phyloP scores from a whole-genome alignment of 352 stramenopile species.

The Globisporangium rhizosaccharum region DNA sequence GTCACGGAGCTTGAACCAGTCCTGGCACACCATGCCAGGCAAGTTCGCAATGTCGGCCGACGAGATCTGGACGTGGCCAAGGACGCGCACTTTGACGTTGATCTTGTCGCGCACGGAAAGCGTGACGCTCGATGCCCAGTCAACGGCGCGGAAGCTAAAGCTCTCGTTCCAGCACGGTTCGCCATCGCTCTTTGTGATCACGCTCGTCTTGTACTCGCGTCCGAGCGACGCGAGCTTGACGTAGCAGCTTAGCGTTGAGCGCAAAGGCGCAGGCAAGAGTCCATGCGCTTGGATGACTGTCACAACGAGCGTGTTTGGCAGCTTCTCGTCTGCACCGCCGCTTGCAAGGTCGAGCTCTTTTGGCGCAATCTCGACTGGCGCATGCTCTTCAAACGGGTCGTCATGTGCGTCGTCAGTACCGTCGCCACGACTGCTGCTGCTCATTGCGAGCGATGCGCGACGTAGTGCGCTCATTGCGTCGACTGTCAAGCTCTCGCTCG shows the following conservation, averaged over 20 bases:
- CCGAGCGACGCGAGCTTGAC: slow-evolving; percentile 66
- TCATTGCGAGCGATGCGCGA: background rate
- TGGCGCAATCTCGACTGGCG: slow-evolving; percentile 51
- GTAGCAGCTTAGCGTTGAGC: slow-evolving; percentile 62
- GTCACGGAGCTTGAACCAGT: slow-evolving; percentile 52
- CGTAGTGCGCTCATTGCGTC: background rate
- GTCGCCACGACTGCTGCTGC: background rate
- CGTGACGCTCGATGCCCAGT: slow-evolving; percentile 60
- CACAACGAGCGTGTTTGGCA: slow-evolving; percentile 68
- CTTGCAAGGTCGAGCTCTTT: slow-evolving; percentile 46
- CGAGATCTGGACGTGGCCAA: slow-evolving; percentile 55
- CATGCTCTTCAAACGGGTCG: slow-evolving; percentile 16
- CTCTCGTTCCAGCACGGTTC: slow-evolving; percentile 75
- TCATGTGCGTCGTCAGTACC: background rate
- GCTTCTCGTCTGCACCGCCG: slow-evolving; percentile 45
- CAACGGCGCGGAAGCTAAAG: slow-evolving; percentile 62
- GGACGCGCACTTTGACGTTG: slow-evolving; percentile 66
- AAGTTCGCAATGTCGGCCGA: slow-evolving; percentile 46
- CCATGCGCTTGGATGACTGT: slow-evolving; percentile 63
- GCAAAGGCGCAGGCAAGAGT: slow-evolving; percentile 38
- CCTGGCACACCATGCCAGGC: slow-evolving; percentile 54
- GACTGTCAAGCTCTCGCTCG: too few species aligned
- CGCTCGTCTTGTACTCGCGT: slow-evolving; percentile 61
- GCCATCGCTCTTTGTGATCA: slow-evolving; percentile 45
- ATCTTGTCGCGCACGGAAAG: slow-evolving; percentile 68